phyloP scores from a whole-genome alignment of 108 stramenopile species.

The Discostella stelligeroides region DNA sequence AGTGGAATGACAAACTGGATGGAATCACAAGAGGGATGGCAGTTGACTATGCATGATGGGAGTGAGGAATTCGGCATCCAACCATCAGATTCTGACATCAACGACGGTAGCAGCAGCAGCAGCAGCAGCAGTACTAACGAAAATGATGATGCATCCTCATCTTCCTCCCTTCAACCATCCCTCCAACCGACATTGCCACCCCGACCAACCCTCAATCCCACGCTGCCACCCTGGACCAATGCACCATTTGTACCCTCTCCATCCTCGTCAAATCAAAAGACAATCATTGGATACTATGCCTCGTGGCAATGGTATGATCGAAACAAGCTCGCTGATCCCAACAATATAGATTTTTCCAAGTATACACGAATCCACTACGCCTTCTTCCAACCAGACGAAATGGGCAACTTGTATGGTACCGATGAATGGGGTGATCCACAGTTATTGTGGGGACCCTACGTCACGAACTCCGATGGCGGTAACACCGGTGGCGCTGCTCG shows the following conservation, averaged over 20 bases:
- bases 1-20: no score
- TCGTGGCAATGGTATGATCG: slow-evolving; percentile 56
- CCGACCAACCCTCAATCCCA: background rate
- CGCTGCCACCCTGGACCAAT: slow-evolving; percentile 34
- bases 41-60: no score
- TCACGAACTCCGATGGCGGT: slow-evolving; percentile 5
- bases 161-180: background rate
- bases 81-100: background rate
- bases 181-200: background rate
- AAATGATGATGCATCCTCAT: no score
- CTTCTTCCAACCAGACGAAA: slow-evolving; percentile 46
- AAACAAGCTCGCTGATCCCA: slow-evolving; percentile 41
- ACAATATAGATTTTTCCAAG: slow-evolving; percentile 45
- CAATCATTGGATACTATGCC: slow-evolving; percentile 49
- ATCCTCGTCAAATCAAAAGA: slow-evolving; percentile 13
- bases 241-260: slow-evolving; percentile 27
- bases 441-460: slow-evolving; percentile 35
- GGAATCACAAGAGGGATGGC: no score
- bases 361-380: slow-evolving; percentile 48
- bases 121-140: background rate
- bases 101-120: no score
- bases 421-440: slow-evolving; percentile 55
- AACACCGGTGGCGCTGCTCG: background rate
- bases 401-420: slow-evolving; percentile 46
- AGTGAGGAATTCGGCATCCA: no score